Evolutionary conservation across 148 eudicot species (phyloP), one percentile per base, ranked within the genome.

Genomic region (Amaranthus cruentus): DNA sequence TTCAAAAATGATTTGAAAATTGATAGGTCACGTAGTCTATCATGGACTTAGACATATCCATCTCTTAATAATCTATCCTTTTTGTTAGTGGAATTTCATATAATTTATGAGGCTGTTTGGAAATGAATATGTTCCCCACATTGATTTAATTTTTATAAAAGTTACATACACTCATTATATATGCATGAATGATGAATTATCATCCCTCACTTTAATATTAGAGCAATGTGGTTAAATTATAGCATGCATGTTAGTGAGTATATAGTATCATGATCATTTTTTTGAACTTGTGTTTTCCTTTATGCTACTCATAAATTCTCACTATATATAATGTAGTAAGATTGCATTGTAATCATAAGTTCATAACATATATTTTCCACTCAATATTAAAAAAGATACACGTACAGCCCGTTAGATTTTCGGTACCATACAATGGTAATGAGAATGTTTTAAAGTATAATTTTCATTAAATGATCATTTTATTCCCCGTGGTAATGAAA

Each of bases 71-170:
- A 14, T 7, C 70, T 8, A 48, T 21, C 14, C 60, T 49, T 43
- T 56, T 47, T 43, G 1, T 9, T 2, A 58, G 66, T 69, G 71
- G 57, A 77, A 57, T 12, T 68, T 15, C 54, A 67, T 78, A 49
- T 28, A 28, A 28, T 73, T 67, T 78, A 68, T 52, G 14, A 72
- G 53, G 48, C 69, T 73, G 76, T 73, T 78, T 44, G 28, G 51
- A 71, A 69, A 72, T 72, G 72, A 78, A 78, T 68, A 42, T 72
- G 80, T 67, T 78, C 81, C 81, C 76, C 80, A 49, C 69, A 73
- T 58, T 73, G 68, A 72, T 73, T 59, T 46, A 59, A 47, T 38
- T 6, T 46, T 13, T 60, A 60, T 51, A 18, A 78, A 78, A 66
- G 72, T 53, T 66, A 73, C 12, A 43, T 18, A 10, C 21, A 60